Percentiles rank a stretch among this genome's conserved stretches.
Conservation (phyloP, 108 stramenopile species). For the Skeletonema marinoi region DNA sequence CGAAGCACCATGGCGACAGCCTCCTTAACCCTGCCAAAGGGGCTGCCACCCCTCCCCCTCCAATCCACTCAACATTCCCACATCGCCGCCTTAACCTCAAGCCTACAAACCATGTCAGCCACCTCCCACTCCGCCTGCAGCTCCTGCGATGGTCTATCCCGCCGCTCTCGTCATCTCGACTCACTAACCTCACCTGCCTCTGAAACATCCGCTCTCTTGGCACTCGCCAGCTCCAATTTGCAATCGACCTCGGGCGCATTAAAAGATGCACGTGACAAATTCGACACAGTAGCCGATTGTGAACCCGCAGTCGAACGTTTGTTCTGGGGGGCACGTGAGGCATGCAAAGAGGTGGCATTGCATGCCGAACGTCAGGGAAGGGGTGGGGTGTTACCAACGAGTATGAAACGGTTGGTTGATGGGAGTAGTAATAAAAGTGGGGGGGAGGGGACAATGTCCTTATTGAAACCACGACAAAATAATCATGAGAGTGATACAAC, state of each 20-base stretch:
- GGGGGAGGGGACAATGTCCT: conserved; percentile 23
- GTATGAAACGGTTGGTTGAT: conserved; percentile 31
- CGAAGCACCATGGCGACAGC: background rate
- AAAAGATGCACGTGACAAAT: conserved; percentile 83
- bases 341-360: conserved; percentile 52
- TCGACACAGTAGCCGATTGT: conserved; percentile 82
- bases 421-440: conserved; percentile 16
- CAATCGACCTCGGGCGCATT: conserved; percentile 60
- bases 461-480: background rate
- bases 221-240: conserved; percentile 65
- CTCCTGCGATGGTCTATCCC: conserved; percentile 67
- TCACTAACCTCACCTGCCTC: conserved; percentile 81
- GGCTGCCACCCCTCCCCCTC: background rate
- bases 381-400: conserved; percentile 23
- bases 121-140: conserved; percentile 59
- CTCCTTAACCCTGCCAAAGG: background rate
- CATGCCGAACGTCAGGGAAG: conserved; percentile 44
- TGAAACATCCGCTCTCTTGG: conserved; percentile 68
- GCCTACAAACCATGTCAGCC: conserved; percentile 58
- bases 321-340: conserved; percentile 58
- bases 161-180: conserved; percentile 74
- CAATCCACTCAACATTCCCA: conserved; percentile 13
- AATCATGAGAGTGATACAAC: background rate
- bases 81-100: conserved; percentile 49
- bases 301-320: conserved; percentile 75